Percentiles rank a stretch among this genome's conserved stretches.
phyloP scores from a whole-genome alignment of 352 stramenopile genomes.

The Phytopythium oedochilum region DNA sequence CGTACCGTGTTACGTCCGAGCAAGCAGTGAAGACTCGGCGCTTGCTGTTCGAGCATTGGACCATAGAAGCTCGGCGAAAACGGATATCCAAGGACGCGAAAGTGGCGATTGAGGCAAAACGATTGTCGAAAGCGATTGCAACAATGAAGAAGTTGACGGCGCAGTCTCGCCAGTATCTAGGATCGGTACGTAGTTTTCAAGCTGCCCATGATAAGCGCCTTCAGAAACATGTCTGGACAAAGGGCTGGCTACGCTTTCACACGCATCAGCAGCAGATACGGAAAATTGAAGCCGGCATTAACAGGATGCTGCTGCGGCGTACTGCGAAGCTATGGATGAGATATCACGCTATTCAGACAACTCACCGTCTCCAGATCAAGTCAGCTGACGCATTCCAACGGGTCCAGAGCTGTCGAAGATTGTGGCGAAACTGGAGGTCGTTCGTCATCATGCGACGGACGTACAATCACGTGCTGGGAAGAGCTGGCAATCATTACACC shows the following conservation, averaged over 20 bases:
- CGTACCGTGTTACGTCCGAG: conserved; percentile 2
- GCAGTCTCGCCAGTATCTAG: neutral
- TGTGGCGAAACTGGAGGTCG: neutral
- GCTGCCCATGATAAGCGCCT: conserved; percentile 10
- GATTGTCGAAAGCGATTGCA: conserved; percentile 3
- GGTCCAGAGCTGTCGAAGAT: neutral
- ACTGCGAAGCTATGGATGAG: neutral
- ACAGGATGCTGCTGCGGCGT: neutral
- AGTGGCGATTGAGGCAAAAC: conserved; percentile 1
- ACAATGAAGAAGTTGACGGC: neutral
- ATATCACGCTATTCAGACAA: neutral
- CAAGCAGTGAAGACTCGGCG: conserved; percentile 1
- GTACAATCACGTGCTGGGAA: neutral
- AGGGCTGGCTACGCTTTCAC: conserved; percentile 15
- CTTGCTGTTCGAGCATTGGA: conserved; percentile 14
- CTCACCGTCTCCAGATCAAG: neutral
- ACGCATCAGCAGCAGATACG: neutral
- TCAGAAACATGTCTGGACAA: conserved; percentile 10
- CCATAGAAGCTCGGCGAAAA: conserved; percentile 3
- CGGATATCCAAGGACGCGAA: conserved; percentile 2
- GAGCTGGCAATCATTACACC: conserved; percentile 11
- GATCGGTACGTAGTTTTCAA: neutral
- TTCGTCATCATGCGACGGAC: neutral
- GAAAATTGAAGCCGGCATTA: neutral
- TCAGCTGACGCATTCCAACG: neutral